phyloP scores from a whole-genome alignment of 2,329 filamentous ascomycete species.

The Chaetomiaceae sp. region DNA sequence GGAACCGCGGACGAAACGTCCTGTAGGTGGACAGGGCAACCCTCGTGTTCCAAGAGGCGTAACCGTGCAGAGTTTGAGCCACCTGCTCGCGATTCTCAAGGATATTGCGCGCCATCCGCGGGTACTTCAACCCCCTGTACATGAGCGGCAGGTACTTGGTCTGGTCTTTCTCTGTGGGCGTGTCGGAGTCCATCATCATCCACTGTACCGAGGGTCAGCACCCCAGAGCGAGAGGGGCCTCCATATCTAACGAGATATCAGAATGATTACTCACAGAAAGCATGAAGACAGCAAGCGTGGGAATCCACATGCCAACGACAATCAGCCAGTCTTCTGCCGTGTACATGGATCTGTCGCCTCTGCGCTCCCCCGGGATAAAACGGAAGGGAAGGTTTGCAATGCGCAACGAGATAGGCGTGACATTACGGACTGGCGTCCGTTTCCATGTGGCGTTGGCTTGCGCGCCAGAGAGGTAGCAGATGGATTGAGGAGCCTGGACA shows the following conservation, averaged over 20 bases:
- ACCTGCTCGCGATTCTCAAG: conserved; percentile 11
- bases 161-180: no score
- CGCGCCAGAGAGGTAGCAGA: background rate
- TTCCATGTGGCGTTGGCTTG: conserved; percentile 9
- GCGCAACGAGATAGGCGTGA: conserved; percentile 1
- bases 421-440: conserved; percentile 12
- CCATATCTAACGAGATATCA: no score
- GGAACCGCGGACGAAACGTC: conserved; percentile 8
- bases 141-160: conserved; percentile 10
- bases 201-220: no score
- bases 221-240: no score
- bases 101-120: conserved; percentile 10
- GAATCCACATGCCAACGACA: background rate
- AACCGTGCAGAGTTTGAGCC: background rate
- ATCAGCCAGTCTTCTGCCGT: background rate
- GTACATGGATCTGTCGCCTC: background rate
- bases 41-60: background rate
- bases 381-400: conserved; percentile 10
- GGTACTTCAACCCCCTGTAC: conserved; percentile 9
- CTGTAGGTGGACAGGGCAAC: conserved; percentile 5
- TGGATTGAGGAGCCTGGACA: conserved; percentile 10
- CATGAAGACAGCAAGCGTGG: background rate
- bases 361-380: background rate
- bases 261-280: background rate
- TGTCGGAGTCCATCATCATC: no score